Percentiles rank a stretch among this genome's conserved stretches.
phyloP scores from a whole-genome alignment of 768 basidiomycete genomes.

The Leccinellum luteum region DNA sequence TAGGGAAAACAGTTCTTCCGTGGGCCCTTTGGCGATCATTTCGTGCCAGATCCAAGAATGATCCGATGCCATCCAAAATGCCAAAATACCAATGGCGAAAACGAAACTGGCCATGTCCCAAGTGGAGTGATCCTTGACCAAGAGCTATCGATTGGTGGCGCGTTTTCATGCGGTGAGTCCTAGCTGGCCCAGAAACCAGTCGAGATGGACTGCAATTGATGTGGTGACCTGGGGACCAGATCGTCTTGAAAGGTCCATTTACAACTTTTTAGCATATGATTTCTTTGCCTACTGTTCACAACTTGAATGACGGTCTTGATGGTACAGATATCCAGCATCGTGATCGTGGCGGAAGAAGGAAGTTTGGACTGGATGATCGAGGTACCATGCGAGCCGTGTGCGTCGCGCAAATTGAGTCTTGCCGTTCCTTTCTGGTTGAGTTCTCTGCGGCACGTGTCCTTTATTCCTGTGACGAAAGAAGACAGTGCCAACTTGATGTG shows the following conservation, averaged over 20 bases:
- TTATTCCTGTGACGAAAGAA: conserved; percentile 49
- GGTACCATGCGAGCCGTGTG: conserved; percentile 50
- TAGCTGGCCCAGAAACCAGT: conserved; percentile 16
- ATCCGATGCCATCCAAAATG: too few relatives aligned
- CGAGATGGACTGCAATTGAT: conserved; percentile 44
- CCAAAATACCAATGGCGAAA: too few relatives aligned
- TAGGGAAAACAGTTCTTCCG: too few relatives aligned
- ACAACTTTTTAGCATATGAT: conserved; percentile 54
- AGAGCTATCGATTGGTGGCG: too few relatives aligned
- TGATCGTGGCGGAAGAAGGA: conserved; percentile 25
- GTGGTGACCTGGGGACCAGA: conserved; percentile 53
- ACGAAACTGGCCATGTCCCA: too few relatives aligned
- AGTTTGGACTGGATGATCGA: conserved; percentile 69
- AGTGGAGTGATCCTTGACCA: too few relatives aligned
- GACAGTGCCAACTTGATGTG: conserved; percentile 49
- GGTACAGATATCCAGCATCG: conserved; percentile 40
- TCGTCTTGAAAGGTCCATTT: conserved; percentile 63
- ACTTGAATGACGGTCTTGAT: conserved; percentile 1
- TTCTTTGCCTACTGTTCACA: not conserved
- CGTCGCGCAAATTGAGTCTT: conserved; percentile 32
- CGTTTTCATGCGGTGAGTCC: too few relatives aligned
- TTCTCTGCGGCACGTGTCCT: conserved; percentile 50
- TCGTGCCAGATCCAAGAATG: too few relatives aligned
- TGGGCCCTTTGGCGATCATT: too few relatives aligned
- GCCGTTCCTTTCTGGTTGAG: conserved; percentile 53